Percentiles rank a stretch among this genome's conserved stretches.
These are phyloP conservation scores for Cordyceps tenuipes DNA, from an alignment of 2,329 filamentous ascomycete genomes.

Conservation along the genomic window DNA sequence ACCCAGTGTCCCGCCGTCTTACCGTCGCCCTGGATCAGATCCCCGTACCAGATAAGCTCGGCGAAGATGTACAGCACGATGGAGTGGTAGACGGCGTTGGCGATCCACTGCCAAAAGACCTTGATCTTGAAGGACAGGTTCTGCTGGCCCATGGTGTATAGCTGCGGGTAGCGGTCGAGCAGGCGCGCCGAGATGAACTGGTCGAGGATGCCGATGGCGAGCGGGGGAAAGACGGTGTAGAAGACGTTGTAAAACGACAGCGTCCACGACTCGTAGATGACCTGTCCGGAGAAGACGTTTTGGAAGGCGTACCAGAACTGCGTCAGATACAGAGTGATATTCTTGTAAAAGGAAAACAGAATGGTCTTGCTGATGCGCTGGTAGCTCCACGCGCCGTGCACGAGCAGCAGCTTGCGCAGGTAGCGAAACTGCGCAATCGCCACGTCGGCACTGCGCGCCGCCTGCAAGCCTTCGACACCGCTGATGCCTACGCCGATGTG, in stretches of 20 bases:
- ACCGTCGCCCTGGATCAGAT: conserved; percentile 71
- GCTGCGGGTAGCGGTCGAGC: conserved; percentile 89
- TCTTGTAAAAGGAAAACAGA: conserved; percentile 98
- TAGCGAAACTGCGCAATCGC: conserved; percentile 94
- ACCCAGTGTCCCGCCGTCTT: conserved; percentile 90
- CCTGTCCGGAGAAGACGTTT: conserved; percentile 94
- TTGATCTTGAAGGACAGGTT: conserved; percentile 90
- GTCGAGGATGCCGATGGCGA: conserved; percentile 92
- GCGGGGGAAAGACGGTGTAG: conserved; percentile 87
- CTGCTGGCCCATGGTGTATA: conserved; percentile 87
- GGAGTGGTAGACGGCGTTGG: conserved; percentile 92
- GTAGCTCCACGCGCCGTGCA: conserved; percentile 96
- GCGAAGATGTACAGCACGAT: conserved; percentile 83
- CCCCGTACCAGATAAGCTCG: conserved; percentile 71
- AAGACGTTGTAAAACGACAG: conserved; percentile 99
- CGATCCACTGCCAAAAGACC: conserved; percentile 87
- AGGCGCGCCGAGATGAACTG: conserved; percentile 94
- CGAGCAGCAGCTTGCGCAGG: conserved; percentile 84
- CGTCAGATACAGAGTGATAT: conserved; percentile 96
- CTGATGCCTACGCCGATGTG: conserved; percentile 98
- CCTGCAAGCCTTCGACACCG: conserved; percentile 92
- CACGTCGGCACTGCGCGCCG: conserved; percentile 89
- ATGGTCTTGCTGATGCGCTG: conserved; percentile 96
- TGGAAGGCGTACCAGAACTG: conserved; percentile 99
- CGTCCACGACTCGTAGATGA: conserved; percentile 99